A percentile compares a stretch with the other conserved stretches of the same genome.
Conservation (phyloP, 2,329 filamentous ascomycete genomes). For the Lecanosticta acicola region DNA sequence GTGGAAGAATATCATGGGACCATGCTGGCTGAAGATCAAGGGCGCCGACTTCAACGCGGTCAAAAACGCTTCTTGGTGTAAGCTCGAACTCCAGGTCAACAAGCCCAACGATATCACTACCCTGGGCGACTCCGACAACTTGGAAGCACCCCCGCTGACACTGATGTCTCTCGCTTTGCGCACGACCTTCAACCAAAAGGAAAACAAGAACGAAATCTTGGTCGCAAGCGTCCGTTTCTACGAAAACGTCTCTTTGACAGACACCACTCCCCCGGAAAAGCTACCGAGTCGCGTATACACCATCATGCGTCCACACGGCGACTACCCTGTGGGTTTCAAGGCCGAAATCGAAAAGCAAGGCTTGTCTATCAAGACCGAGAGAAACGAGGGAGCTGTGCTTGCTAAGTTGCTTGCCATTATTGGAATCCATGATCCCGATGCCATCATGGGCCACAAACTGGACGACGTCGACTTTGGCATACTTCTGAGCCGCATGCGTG, state of each 20-base stretch:
- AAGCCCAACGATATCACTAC: constrained; percentile 71
- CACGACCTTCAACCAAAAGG: constrained; percentile 80
- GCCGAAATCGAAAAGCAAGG: constrained; percentile 65
- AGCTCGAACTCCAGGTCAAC: constrained; percentile 77
- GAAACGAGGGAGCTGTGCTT: constrained; percentile 76
- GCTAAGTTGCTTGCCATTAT: constrained; percentile 86
- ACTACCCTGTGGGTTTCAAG: constrained; percentile 86
- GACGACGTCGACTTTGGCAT: constrained; percentile 96
- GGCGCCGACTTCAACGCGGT: constrained; percentile 76
- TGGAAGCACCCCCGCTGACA: constrained; percentile 80
- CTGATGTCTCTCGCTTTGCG: constrained; percentile 92
- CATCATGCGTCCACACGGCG: constrained; percentile 72
- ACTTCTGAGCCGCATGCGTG: constrained; percentile 75
- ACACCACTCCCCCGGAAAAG: constrained; percentile 83
- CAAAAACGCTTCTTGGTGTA: constrained; percentile 94
- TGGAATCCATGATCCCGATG: constrained; percentile 83
- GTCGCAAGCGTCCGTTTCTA: constrained; percentile 89
- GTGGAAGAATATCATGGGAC: constrained; percentile 98
- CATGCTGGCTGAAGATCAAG: constrained; percentile 91
- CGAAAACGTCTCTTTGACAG: constrained; percentile 77
- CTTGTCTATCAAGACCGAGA: constrained; percentile 73
- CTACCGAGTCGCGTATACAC: constrained; percentile 89
- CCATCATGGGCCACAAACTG: constrained; percentile 88
- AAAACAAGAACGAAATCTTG: constrained; percentile 94
- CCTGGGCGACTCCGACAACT: constrained; percentile 69